Base-by-base conservation (phyloP, 768 basidiomycete species). In the Coprinellus aureogranulatus region DNA sequence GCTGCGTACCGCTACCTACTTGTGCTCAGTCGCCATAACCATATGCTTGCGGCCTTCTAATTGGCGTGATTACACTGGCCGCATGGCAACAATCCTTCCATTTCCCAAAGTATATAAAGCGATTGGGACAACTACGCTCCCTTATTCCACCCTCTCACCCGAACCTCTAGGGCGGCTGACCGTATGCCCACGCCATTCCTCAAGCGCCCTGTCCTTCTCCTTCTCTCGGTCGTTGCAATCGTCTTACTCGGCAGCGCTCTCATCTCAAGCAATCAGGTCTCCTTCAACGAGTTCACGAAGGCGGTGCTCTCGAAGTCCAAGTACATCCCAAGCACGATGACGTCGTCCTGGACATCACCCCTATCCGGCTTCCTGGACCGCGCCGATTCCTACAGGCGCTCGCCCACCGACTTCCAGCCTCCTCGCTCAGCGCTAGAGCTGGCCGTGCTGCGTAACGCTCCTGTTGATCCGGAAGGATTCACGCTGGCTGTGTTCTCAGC, bases 381-480 rank as follows among this genome's bases (percentile, higher is more conserved):
- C 14, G 53, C 53, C 14, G 53, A 42, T n/a, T 26, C 53, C 14
- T 54, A 54, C 26, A 28, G 50, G 4, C 70, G 71, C 37, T 59
- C 68, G 47, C 66, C 67, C 2, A 39, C 61, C 16, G 39, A 61
- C 3, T 71, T 71, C 61, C 45, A 41, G 14, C 75, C 72, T 6
- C 64, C 64, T 9, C 67, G 63, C 23, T 61, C 65, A 1, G 59
- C 61, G 4, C 65, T 77, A 11, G 56, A 61, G 26, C 61, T 76
- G 12, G 68, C 66, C 0, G 69, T 75, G 4, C 67, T 75, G 10
- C 64, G 70, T 14, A 76, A 73, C 58, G 62, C 67, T 2, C 71
- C 59, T n/a, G 67, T 67, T 5, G 74, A 74, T 49, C 65, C 63
- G 18, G 67, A 72, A 45, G 74, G 74, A 10, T 72, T 77, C 53